Base-by-base conservation (phyloP, 2,329 filamentous ascomycete species). In the Plectosphaerella cucumerina region DNA sequence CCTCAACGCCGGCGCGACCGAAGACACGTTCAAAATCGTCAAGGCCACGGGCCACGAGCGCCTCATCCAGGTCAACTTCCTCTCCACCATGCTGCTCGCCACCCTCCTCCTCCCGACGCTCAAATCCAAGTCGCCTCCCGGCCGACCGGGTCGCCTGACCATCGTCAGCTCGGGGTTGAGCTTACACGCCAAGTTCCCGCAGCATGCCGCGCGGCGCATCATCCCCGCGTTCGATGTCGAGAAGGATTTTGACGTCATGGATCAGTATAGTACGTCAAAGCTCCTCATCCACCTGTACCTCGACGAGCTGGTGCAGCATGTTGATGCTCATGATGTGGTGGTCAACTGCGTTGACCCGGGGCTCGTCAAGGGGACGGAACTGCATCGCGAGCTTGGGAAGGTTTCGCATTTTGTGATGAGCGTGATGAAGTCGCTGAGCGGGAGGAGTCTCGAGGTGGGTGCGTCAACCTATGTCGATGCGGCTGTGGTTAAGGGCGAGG, bases 41-140 rank as follows among this genome's bases (percentile, higher is more conserved):
- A n/a, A n/a, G 5, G 15, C 35, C 9, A 39, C 35, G 14, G 35
- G 18, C 35, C 35, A 39, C 12, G 35, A 39, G 35, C 15, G 15
- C 4, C 18, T 20, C 15, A 14, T 39, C 15, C 35, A 39, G 35
- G 71, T 78, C 49, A 84, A 84, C 50, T 75, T 80, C 10, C 65
- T 84, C 50, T 70, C 66, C 12, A 80, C 76, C 0, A 70, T 82
- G 39, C 59, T 84, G 2, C 64, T 84, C 0, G 73, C 68, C 0
- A 55, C 76, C 0, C 63, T 80, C 0, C 41, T 83, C 3, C 52
- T 84, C 18, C 80, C 80, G 0, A 78, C 74, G 57, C 65, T 84
- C 4, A 71, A 71, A 47, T 65, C 70, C 22, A 62, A 60, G 41
- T 46, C 60, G 10, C 47, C 51, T 3, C 10, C 46, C 0, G 55